Conservation (phyloP, 2,329 filamentous ascomycete genomes). For the Beauveria brongniartii region DNA sequence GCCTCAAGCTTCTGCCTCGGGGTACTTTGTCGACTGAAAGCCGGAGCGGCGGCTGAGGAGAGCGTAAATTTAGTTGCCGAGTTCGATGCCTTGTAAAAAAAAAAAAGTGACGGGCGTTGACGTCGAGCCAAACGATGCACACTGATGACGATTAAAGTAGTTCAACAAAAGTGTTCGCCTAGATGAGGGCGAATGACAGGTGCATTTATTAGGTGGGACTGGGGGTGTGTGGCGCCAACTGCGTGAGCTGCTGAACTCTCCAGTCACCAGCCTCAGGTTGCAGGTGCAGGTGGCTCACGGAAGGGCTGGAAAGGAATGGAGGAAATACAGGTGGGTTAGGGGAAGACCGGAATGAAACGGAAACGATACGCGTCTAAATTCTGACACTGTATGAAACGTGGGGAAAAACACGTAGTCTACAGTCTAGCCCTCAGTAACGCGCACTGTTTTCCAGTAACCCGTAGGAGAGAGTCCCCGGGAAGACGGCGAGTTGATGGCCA, state of each 20-base stretch:
- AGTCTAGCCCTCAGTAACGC: not conserved
- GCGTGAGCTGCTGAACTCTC: not conserved
- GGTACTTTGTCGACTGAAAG: not conserved
- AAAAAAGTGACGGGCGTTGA: not conserved
- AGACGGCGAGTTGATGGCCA: not conserved
- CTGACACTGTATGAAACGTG: not conserved
- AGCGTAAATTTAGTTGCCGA: not conserved
- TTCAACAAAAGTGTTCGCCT: not conserved
- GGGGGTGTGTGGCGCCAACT: not conserved
- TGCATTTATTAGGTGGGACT: slow-evolving; percentile 7
- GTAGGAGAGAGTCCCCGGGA: not conserved
- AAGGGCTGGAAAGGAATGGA: not conserved
- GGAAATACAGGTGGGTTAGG: not conserved
- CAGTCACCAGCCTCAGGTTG: not conserved
- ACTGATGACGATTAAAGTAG: not conserved
- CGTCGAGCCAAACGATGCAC: not conserved
- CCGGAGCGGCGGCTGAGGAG: not conserved
- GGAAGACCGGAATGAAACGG: not conserved
- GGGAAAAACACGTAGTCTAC: not conserved
- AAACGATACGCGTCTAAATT: not conserved
- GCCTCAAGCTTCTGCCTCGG: not conserved
- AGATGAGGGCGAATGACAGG: not conserved
- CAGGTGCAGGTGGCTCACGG: not conserved
- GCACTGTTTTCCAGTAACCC: not conserved
- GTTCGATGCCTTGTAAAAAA: not conserved